Base-by-base conservation (phyloP, 78 protist genomes). In the Dictyostelium citrinum region DNA sequence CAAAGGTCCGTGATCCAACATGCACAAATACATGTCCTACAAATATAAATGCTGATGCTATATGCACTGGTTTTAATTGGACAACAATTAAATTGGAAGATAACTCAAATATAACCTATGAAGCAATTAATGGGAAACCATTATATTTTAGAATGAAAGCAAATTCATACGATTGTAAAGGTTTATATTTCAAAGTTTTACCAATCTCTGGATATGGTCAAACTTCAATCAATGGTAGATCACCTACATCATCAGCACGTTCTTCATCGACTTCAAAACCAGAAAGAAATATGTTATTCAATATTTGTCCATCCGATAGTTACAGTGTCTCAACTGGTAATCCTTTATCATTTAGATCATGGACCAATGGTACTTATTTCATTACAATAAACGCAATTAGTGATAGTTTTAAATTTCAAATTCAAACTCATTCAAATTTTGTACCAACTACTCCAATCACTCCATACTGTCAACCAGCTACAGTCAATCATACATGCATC, bases 321-420 rank as follows among this genome's bases (percentile, higher is more conserved):
- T 71, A 55, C 9, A 20, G 39, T 22, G 0, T 5, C 31, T 1
- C 20, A 10, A 7, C 43, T 71, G 43, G 17, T 27, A 61, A 24
- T 10, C 33, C 3, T 61, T 61, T 24, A 22, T 10, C 71, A 9
- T 29, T 12, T 10, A 29, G 33, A 68, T 29, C 41, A 5, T 88
- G 84, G 84, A 88, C 93, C 14, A 88, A 24, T 10, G 49, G 45
- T 46, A 88, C 93, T n/a, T 88, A 88, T 78, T 88, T 88, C 49
- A 76, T 88, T 24, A 33, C 12, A 1, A 45, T 88, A 12, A 20
- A 5, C 1, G 55, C 93, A 41, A 29, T 14, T 5, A 9, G 33
- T 8, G 33, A 16, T 12, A 31, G 31, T 7, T n/a, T 33, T 33
- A n/a, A 37, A 20, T 78, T 88, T 61, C 14, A 27, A 14, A 11